These are phyloP conservation scores for Paramecium octaurelia DNA, from an alignment of 73 alveolate species.

Conservation along the genomic window DNA sequence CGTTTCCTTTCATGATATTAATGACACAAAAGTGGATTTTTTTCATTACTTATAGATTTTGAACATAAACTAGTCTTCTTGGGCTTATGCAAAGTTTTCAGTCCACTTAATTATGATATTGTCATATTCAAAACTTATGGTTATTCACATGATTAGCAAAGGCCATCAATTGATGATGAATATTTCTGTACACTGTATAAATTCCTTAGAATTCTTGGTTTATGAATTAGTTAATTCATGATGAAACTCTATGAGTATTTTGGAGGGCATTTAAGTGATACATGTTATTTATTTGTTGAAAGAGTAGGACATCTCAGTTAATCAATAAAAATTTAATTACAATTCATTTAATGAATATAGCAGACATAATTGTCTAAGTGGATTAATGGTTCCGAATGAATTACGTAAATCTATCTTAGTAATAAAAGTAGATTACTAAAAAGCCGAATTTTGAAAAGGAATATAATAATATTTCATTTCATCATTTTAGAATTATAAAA, in stretches of 20 bases:
- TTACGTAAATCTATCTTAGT: not conserved
- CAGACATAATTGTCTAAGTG: too few relatives aligned
- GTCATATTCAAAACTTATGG: not conserved
- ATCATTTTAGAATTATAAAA: too few relatives aligned
- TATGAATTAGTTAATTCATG: not conserved
- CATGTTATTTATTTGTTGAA: not conserved
- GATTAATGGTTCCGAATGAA: not conserved
- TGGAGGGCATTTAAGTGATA: not conserved
- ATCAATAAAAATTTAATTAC: not conserved
- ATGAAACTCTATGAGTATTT: not conserved
- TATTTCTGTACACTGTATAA: not conserved
- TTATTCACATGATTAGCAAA: not conserved
- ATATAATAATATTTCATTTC: too few relatives aligned
- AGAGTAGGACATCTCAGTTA: not conserved
- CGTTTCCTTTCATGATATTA: not conserved
- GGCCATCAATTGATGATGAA: not conserved
- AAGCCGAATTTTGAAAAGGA: too few relatives aligned
- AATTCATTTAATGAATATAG: conserved; percentile 18
- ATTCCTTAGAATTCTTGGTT: not conserved
- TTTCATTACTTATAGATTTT: not conserved
- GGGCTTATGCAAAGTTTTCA: not conserved
- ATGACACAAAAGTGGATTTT: not conserved
- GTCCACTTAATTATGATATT: not conserved
- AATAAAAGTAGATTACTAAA: too few relatives aligned
- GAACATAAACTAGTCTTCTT: not conserved